Base-by-base conservation (phyloP, 208 protist genomes). In the Trypanosoma boissoni region DNA sequence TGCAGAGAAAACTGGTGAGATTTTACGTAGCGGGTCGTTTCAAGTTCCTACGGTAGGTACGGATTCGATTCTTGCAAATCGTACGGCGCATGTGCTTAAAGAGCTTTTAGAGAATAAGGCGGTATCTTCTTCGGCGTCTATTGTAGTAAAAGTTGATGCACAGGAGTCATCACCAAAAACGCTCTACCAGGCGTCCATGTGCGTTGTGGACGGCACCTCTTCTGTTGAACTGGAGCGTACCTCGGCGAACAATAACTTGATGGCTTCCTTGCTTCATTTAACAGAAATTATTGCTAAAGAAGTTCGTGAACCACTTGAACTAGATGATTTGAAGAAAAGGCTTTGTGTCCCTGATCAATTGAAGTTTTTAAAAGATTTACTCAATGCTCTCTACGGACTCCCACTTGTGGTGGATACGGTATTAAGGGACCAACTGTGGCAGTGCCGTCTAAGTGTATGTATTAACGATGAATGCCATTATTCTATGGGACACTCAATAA, bases 381-480 rank as follows among this genome's bases (percentile, higher is more conserved):
- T 73, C 9, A 32, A 58, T 27, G 27, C 34, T n/a, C 20, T 56
- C 12, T 56, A 79, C 23, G 69, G 78, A 12, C 32, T 75, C 45
- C 37, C 65, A 10, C 34, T 76, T 26, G 20, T 58, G 18, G 44
- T 64, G 7, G 58, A 72, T 9, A 76, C 62, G 1, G 0, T 46
- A 21, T 16, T 48, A 18, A 61, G 63, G 14, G 55, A 78, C 3
- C 24, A 50, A 2, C 12, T 34, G 43, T 92, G 85, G 85, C 72
- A 85, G 49, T 88, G 79, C 49, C 68, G 68, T 26, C 20, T 92
- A 26, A 78, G 68, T 54, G 21, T 87, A 18, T 53, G 44, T 9
- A 24, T 92, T 18, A 70, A 51, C 39, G 64, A 63, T 0, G 62
- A 78, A 18, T 43, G 76, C 1, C 53, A 58, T 27, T 86, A 71